These are phyloP conservation scores for Exophiala aquamarina DNA, from an alignment of 2,329 filamentous ascomycete species.

Conservation along the genomic window DNA sequence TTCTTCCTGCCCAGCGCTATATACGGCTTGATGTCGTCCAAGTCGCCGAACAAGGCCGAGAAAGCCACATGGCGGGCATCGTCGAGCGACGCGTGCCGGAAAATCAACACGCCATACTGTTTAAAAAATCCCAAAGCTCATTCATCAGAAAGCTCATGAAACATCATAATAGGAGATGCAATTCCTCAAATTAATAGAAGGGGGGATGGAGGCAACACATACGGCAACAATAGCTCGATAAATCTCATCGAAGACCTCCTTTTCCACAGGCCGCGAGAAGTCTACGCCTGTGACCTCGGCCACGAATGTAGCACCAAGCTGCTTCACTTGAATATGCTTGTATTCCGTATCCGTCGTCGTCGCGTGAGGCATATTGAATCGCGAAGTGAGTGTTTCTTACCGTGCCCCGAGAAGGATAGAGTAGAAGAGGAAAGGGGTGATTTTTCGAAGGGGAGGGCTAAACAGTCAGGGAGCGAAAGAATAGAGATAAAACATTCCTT, in stretches of 20 bases:
- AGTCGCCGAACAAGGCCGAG: constrained; percentile 51
- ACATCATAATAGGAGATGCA: too few relatives aligned
- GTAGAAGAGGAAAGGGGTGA: too few relatives aligned
- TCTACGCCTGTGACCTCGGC: constrained; percentile 40
- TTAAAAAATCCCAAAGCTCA: too few relatives aligned
- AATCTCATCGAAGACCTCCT: constrained; percentile 38
- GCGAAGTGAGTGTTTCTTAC: too few relatives aligned
- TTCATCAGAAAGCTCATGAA: too few relatives aligned
- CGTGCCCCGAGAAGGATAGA: too few relatives aligned
- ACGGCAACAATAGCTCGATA: constrained; percentile 36
- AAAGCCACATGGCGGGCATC: constrained; percentile 55
- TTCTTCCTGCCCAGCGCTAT: constrained; percentile 46
- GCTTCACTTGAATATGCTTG: constrained; percentile 33
- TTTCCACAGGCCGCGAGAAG: constrained; percentile 34
- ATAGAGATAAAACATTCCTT: too few relatives aligned
- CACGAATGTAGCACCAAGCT: constrained; percentile 39
- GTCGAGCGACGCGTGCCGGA: constrained; percentile 51
- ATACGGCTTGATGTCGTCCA: constrained; percentile 57
- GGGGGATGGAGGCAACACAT: constrained; percentile 24
- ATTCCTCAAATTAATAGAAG: too few relatives aligned
- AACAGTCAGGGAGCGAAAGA: too few relatives aligned
- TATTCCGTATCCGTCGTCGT: constrained; percentile 29
- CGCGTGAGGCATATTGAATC: constrained; percentile 24
- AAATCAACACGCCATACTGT: constrained; percentile 55
- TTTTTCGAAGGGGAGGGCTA: too few relatives aligned